phyloP scores from a whole-genome alignment of 2,329 filamentous ascomycete genomes.

The Botrytis paeoniae region DNA sequence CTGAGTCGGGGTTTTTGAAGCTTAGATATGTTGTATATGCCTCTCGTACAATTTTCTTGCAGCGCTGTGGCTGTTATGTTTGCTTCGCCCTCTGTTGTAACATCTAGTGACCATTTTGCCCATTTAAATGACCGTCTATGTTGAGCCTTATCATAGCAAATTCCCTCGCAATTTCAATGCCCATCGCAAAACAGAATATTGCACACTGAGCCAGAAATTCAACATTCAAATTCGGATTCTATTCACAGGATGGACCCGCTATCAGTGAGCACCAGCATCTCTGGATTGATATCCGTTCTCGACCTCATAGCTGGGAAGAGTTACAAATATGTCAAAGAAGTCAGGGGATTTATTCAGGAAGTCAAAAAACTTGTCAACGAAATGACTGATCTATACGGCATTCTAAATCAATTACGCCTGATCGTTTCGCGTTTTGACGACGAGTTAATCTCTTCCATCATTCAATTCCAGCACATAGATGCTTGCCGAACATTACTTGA shows the following conservation, averaged over 20 bases:
- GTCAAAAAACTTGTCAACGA: constrained; percentile 14
- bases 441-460: neutral
- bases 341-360: neutral
- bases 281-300: constrained; percentile 17
- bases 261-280: constrained; percentile 20
- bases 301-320: constrained; percentile 6
- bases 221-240: neutral
- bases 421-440: neutral
- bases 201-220: neutral
- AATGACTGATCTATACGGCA: neutral
- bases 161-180: neutral
- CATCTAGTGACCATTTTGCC: neutral
- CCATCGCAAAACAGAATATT: neutral
- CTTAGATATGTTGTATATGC: neutral
- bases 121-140: neutral
- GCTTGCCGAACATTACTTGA: neutral
- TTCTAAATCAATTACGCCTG: neutral
- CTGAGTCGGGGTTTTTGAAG: neutral
- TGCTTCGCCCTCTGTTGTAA: neutral
- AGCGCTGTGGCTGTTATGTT: neutral
- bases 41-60: neutral
- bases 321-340: constrained; percentile 18
- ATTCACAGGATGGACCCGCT: constrained; percentile 16
- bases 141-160: neutral
- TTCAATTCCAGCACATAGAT: neutral